Evolutionary conservation across 2,329 filamentous ascomycete genomes (phyloP).

Genomic region (Exophiala viscosa): DNA sequence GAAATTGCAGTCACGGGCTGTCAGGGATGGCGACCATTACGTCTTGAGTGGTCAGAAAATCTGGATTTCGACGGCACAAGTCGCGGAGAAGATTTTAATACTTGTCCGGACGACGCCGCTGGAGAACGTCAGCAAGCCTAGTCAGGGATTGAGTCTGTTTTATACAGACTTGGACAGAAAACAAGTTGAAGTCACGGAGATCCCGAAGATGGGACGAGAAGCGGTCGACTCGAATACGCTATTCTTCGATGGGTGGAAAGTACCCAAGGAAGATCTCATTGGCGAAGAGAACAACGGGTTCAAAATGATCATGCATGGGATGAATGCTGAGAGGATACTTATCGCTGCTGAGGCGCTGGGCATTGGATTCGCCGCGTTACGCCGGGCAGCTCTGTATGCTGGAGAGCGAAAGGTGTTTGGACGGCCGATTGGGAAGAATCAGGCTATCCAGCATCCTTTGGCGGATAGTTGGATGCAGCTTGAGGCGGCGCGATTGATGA

Average conservation of each 20-base stretch:
- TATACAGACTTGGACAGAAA: slow-evolving; percentile 42
- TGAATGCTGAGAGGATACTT: slow-evolving; percentile 39
- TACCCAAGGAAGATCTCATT: slow-evolving; percentile 39
- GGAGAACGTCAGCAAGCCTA: slow-evolving; percentile 41
- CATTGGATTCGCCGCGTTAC: slow-evolving; percentile 43
- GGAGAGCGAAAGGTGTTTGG: slow-evolving; percentile 52
- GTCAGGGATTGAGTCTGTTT: slow-evolving; percentile 44
- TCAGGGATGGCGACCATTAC: slow-evolving; percentile 32
- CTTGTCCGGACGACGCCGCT: slow-evolving; percentile 41
- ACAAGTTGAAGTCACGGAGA: slow-evolving; percentile 41
- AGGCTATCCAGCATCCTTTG: slow-evolving; percentile 58
- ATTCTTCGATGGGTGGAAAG: slow-evolving; percentile 44
- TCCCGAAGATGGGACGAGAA: slow-evolving; percentile 45
- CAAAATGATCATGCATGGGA: slow-evolving; percentile 42
- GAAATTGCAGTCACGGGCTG: slow-evolving; percentile 38
- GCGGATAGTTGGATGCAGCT: slow-evolving; percentile 59
- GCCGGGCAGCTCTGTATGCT: slow-evolving; percentile 46
- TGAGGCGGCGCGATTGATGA: slow-evolving; percentile 59
- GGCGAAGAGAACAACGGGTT: slow-evolving; percentile 45
- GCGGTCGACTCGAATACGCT: slow-evolving; percentile 45
- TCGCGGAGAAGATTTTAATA: slow-evolving; percentile 44
- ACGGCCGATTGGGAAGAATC: slow-evolving; percentile 57
- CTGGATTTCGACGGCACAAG: slow-evolving; percentile 46
- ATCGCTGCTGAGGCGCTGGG: slow-evolving; percentile 42
- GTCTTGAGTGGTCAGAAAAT: slow-evolving; percentile 41